Percentiles rank a stretch among this genome's conserved stretches.
phyloP scores from a whole-genome alignment of 2,329 filamentous ascomycete genomes.

The Knoxdaviesia capensis region DNA sequence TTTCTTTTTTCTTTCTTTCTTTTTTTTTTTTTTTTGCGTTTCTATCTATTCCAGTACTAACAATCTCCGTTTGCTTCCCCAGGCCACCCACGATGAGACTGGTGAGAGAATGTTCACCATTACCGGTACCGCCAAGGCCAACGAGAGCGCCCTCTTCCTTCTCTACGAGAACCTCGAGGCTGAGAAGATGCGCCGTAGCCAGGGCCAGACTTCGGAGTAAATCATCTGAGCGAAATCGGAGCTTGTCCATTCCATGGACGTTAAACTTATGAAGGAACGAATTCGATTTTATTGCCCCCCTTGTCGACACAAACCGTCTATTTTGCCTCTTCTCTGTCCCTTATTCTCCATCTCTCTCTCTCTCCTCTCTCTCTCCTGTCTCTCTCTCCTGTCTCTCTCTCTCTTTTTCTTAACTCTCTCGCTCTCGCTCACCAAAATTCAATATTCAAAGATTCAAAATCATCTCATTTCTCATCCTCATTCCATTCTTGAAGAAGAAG shows the following conservation, averaged over 20 bases:
- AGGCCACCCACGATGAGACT: constrained; percentile 85
- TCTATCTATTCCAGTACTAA: background rate
- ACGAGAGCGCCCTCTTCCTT: constrained; percentile 88
- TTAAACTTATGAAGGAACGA: too few relatives aligned
- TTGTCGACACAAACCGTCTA: too few relatives aligned
- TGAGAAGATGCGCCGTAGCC: constrained; percentile 95
- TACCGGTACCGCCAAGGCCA: constrained; percentile 82
- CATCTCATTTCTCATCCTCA: background rate
- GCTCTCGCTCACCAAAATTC: background rate
- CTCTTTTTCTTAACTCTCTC: constrained; percentile 1
- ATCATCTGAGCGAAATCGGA: background rate
- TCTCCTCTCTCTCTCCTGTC: constrained; percentile 1
- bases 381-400: background rate
- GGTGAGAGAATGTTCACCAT: constrained; percentile 99
- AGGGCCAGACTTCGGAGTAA: constrained; percentile 39
- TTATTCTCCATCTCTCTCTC: background rate
- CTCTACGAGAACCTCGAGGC: constrained; percentile 96
- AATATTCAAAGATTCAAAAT: background rate
- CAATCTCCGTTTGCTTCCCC: background rate
- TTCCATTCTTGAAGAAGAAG: background rate
- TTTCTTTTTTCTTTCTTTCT: background rate
- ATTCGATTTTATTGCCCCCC: too few relatives aligned
- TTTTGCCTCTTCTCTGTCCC: too few relatives aligned
- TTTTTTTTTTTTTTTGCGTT: background rate
- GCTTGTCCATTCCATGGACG: too few relatives aligned